Evolutionary conservation across 768 basidiomycete species (phyloP).

Genomic region (Pholiota conissans): DNA sequence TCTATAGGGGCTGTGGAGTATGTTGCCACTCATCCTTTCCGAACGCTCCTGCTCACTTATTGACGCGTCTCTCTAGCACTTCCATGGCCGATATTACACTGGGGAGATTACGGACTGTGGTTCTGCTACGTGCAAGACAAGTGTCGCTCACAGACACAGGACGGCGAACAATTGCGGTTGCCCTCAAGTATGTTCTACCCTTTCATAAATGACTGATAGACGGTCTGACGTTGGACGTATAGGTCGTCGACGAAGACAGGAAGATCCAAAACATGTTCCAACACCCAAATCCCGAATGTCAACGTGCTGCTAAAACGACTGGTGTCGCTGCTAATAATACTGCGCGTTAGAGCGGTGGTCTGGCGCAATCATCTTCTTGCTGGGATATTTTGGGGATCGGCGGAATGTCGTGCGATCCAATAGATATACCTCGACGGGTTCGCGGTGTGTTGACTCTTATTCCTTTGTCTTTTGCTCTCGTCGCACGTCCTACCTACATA

Average conservation of each 20-base stretch:
- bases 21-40: conserved; percentile 20
- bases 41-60: not conserved
- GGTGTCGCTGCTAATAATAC: conserved; percentile 16
- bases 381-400: conserved; percentile 8
- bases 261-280: conserved; percentile 51
- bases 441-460: conserved; percentile 11
- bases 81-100: conserved; percentile 49
- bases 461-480: conserved; percentile 3
- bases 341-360: conserved; percentile 27
- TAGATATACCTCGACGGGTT: conserved; percentile 4
- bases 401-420: not conserved
- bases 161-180: conserved; percentile 41
- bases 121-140: conserved; percentile 38
- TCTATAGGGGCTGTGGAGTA: conserved; percentile 51
- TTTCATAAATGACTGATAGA: not conserved
- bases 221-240: conserved; percentile 1
- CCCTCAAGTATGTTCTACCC: conserved; percentile 32
- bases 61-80: conserved; percentile 34
- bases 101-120: conserved; percentile 42
- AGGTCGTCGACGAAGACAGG: conserved; percentile 43
- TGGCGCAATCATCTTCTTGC: conserved; percentile 7
- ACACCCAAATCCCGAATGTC: conserved; percentile 40
- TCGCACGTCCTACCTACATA: not conserved
- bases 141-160: conserved; percentile 43
- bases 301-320: conserved; percentile 9